phyloP scores from a whole-genome alignment of 2,329 filamentous ascomycete species.

The Colletotrichum lini region DNA sequence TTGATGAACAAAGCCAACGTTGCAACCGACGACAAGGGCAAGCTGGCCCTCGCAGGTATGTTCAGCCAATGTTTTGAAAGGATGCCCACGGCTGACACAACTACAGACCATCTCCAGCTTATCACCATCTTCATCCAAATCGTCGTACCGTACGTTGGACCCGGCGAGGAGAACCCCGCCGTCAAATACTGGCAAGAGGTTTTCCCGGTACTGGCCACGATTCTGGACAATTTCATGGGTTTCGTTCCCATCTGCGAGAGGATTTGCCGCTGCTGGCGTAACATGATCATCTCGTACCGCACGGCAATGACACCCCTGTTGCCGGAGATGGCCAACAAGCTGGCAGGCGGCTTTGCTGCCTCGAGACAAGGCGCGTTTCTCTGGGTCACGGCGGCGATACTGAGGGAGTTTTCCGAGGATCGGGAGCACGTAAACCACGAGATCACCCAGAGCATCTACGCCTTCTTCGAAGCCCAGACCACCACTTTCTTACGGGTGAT shows the following conservation, averaged over 20 bases:
- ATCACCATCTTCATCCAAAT: constrained; percentile 91
- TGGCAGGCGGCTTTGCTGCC: constrained; percentile 85
- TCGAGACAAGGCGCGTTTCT: constrained; percentile 96
- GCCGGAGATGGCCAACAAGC: constrained; percentile 87
- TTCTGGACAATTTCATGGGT: constrained; percentile 88
- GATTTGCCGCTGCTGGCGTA: constrained; percentile 94
- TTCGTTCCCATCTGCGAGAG: constrained; percentile 93
- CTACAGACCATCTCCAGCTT: constrained; percentile 86
- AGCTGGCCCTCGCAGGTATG: constrained; percentile 87
- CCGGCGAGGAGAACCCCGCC: constrained; percentile 84
- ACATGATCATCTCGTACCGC: constrained; percentile 96
- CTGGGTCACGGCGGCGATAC: constrained; percentile 96
- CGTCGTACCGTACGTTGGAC: constrained; percentile 80
- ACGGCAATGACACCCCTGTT: constrained; percentile 90
- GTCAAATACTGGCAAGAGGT: constrained; percentile 98
- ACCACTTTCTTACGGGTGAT: constrained; percentile 90
- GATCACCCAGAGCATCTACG: constrained; percentile 91
- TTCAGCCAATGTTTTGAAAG: neutral
- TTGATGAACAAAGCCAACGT: constrained; percentile 90
- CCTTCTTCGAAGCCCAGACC: constrained; percentile 94
- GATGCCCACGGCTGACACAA: constrained; percentile 42
- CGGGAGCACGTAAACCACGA: constrained; percentile 85
- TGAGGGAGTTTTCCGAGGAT: constrained; percentile 95
- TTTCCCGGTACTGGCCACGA: constrained; percentile 87
- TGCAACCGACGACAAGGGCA: constrained; percentile 85